Evolutionary conservation across 306 rosid genomes (phyloP), one percentile per base, ranked within the genome.

Genomic region (Prosopis cineraria): DNA sequence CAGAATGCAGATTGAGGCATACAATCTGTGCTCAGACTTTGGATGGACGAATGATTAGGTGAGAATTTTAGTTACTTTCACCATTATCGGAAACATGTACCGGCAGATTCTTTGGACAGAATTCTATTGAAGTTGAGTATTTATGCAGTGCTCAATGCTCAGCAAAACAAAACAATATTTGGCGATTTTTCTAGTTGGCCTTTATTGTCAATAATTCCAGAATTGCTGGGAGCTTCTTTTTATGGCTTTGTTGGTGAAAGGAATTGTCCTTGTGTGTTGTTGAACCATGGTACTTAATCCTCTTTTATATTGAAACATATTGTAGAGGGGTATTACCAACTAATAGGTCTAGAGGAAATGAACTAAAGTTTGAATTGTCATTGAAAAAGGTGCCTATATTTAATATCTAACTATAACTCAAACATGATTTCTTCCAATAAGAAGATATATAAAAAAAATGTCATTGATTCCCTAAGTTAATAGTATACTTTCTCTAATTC

Each of bases 161-260:
- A 39, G 53, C 24, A 31, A 45, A 52, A 78, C 72, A 78, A 63
- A 69, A 81, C 53, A 45, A 40, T 47, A 19, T 16, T 55, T 68
- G 50, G 56, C 36, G 75, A 27, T 62, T 67, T 50, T 72, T 41
- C 43, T n/a, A 5, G 9, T 34, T 68, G 68, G 45, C 55, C 36
- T 64, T 36, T 36, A 39, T 79, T 58, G 27, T 76, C 55, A 64
- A 27, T 63, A 47, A 34, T 70, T 24, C 41, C 48, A 22, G 43
- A 47, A 74, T 40, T 34, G 41, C 14, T 73, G 39, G 39, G 37
- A 29, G 30, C 14, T 30, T 59, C 2, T 59, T 59, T 25, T 56
- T 25, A 25, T 56, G 64, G 44, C 44, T n/a, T n/a, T n/a, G n/a
- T 63, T 43, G n/a, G 64, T 72, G 13, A 58, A 72, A 56, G 20